Percentiles rank a stretch among this genome's conserved stretches.
Evolutionary conservation across 2,329 filamentous ascomycete species (phyloP).

Genomic region (Stachybotrys chartarum): DNA sequence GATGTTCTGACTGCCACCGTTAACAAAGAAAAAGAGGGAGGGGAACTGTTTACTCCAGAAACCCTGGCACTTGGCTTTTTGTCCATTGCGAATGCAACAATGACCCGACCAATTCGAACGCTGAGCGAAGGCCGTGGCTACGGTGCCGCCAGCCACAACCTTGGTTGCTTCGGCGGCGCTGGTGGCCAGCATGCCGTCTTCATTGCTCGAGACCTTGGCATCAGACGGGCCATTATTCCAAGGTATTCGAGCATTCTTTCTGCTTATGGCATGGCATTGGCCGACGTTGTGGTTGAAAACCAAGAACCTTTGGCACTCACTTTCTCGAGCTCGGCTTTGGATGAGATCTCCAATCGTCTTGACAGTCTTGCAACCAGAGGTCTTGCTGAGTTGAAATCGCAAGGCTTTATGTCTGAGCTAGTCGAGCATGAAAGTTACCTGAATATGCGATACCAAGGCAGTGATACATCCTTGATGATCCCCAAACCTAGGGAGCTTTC

Average conservation of each 20-base stretch:
- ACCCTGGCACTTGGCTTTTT: conserved; percentile 61
- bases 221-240: conserved; percentile 34
- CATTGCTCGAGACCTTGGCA: conserved; percentile 34
- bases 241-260: conserved; percentile 38
- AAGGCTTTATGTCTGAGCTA: conserved; percentile 30
- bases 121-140: conserved; percentile 20
- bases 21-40: conserved; percentile 14
- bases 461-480: conserved; percentile 35
- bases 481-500: conserved; percentile 10
- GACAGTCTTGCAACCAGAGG: conserved; percentile 15
- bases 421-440: conserved; percentile 36
- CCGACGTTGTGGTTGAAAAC: conserved; percentile 35
- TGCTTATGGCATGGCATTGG: conserved; percentile 38
- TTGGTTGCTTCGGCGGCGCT: conserved; percentile 23
- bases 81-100: conserved; percentile 66
- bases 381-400: conserved; percentile 9
- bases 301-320: conserved; percentile 27
- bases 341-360: conserved; percentile 12
- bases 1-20: conserved; percentile 24
- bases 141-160: conserved; percentile 14
- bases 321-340: conserved; percentile 11
- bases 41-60: conserved; percentile 11
- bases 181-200: conserved; percentile 37
- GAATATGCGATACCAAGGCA: conserved; percentile 36
- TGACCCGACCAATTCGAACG: conserved; percentile 59